phyloP scores from a whole-genome alignment of 2,329 filamentous ascomycete genomes.

The Ophiostoma sp. region DNA sequence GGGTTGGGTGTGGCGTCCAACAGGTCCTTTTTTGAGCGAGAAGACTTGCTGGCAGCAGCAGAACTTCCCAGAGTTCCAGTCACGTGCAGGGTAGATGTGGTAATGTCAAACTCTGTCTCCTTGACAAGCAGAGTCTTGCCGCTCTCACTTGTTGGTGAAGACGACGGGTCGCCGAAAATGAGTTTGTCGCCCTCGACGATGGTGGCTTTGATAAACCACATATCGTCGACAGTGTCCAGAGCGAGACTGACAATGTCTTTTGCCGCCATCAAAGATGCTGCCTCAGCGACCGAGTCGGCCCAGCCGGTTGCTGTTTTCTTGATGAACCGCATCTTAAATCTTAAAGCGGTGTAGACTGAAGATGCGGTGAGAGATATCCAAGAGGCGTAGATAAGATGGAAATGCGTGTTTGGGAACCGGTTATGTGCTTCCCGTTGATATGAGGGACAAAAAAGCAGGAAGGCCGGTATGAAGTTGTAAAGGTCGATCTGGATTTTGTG shows the following conservation, averaged over 20 bases:
- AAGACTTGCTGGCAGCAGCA: background rate
- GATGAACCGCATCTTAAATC: background rate
- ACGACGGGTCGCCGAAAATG: background rate
- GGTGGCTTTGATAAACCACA: slow-evolving; percentile 8
- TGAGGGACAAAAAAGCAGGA: background rate
- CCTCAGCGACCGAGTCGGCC: background rate
- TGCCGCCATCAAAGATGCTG: background rate
- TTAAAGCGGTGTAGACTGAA: background rate
- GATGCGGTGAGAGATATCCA: background rate
- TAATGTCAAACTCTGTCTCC: background rate
- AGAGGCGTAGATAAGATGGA: background rate
- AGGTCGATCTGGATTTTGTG: background rate
- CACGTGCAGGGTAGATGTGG: background rate
- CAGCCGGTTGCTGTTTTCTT: background rate
- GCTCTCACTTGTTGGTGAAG: background rate
- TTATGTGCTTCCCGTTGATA: background rate
- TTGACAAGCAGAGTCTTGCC: slow-evolving; percentile 6
- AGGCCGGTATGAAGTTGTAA: background rate
- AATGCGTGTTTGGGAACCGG: background rate
- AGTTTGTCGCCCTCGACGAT: background rate
- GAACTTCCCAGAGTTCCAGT: background rate
- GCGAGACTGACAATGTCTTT: background rate
- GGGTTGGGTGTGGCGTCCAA: background rate
- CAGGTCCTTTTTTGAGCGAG: background rate
- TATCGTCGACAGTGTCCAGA: background rate